Percentiles rank a stretch among this genome's conserved stretches.
These are phyloP conservation scores for Epichloe typhina DNA, from an alignment of 2,329 filamentous ascomycete genomes.

Conservation along the genomic window DNA sequence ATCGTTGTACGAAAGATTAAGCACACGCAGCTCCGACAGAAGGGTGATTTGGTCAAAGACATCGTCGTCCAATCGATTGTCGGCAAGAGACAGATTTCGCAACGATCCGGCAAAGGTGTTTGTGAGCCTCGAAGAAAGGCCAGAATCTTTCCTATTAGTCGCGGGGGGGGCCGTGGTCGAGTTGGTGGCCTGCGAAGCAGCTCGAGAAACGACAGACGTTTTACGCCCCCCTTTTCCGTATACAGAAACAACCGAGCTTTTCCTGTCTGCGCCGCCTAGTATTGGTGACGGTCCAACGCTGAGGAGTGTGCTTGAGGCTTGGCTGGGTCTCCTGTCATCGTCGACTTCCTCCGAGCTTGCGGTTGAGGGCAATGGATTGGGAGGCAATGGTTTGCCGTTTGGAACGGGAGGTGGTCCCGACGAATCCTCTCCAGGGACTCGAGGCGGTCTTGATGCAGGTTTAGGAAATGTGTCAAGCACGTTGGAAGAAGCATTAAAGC, in stretches of 20 bases:
- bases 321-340: slow-evolving; percentile 65
- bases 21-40: slow-evolving; percentile 68
- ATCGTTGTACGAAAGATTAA: slow-evolving; percentile 92
- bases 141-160: slow-evolving; percentile 71
- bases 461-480: slow-evolving; percentile 85
- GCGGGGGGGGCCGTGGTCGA: slow-evolving; percentile 36
- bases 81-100: slow-evolving; percentile 73
- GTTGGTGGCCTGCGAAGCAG: slow-evolving; percentile 32
- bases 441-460: slow-evolving; percentile 56
- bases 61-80: slow-evolving; percentile 89
- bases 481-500: slow-evolving; percentile 90
- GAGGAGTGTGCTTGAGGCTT: slow-evolving; percentile 63
- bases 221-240: slow-evolving; percentile 72
- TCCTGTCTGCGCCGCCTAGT: slow-evolving; percentile 47
- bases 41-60: slow-evolving; percentile 84
- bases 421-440: slow-evolving; percentile 39
- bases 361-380: slow-evolving; percentile 37
- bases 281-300: slow-evolving; percentile 65
- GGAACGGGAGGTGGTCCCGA: slow-evolving; percentile 19
- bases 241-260: slow-evolving; percentile 73
- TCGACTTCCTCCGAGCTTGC: slow-evolving; percentile 67
- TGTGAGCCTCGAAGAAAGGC: slow-evolving; percentile 62
- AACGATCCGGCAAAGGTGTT: slow-evolving; percentile 84
- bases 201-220: slow-evolving; percentile 66
- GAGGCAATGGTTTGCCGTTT: slow-evolving; percentile 28